A percentile compares a stretch with the other conserved stretches of the same genome.
Conservation (phyloP, 805 yeast genomes). For the Kazachstania kunashirensis region DNA sequence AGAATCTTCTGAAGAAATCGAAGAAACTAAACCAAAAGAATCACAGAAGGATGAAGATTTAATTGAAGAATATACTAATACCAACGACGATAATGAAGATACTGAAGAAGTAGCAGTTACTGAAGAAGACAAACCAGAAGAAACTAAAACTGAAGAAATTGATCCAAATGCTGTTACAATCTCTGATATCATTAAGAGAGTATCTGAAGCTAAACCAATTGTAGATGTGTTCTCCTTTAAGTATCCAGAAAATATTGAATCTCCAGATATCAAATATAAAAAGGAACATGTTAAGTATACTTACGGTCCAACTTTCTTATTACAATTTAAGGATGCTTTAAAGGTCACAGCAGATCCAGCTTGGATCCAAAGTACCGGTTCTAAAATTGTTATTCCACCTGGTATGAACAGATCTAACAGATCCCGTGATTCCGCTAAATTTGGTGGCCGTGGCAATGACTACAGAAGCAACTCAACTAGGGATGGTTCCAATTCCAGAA, state of each 20-base stretch:
- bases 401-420: slow-evolving; percentile 23
- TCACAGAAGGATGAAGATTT: slow-evolving; percentile 1
- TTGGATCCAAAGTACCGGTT: slow-evolving; percentile 34
- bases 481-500: slow-evolving; percentile 43
- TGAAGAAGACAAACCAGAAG: not conserved
- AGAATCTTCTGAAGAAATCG: slow-evolving; percentile 5
- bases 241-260: slow-evolving; percentile 46
- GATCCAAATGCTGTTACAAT: slow-evolving; percentile 29
- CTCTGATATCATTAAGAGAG: slow-evolving; percentile 43
- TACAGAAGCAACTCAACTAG: slow-evolving; percentile 34
- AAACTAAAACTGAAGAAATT: not conserved
- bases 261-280: slow-evolving; percentile 40
- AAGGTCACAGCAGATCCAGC: slow-evolving; percentile 49
- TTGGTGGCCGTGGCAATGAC: slow-evolving; percentile 23
- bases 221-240: slow-evolving; percentile 44
- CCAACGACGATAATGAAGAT: slow-evolving; percentile 11
- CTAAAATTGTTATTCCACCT: slow-evolving; percentile 29
- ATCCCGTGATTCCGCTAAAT: slow-evolving; percentile 27
- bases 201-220: slow-evolving; percentile 40
- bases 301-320: slow-evolving; percentile 74
- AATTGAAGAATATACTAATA: slow-evolving; percentile 11
- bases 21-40: slow-evolving; percentile 4
- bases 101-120: slow-evolving; percentile 7
- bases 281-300: slow-evolving; percentile 31
- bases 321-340: slow-evolving; percentile 60